Evolutionary conservation across 2,329 filamentous ascomycete genomes (phyloP), one percentile per base, ranked within the genome.

Genomic region (Cercospora sp.): DNA sequence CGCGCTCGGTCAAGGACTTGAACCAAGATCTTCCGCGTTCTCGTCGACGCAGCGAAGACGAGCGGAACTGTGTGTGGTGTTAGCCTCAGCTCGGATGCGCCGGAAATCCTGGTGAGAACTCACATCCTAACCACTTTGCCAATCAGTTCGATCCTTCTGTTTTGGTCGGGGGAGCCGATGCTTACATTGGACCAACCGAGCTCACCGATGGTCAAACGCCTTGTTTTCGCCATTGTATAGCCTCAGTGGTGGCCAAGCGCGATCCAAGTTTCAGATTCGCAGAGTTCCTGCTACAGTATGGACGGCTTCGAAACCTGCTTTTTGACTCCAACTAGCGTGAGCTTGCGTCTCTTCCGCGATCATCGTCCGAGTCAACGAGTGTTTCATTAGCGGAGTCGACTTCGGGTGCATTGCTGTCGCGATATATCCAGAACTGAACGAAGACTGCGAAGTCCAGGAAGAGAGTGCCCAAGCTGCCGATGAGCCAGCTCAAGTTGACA

Each of bases 381-480:
- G 59, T 45, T 28, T 70, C 65, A 40, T 60, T 66, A 5, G 72
- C 73, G 7, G 61, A 57, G 34, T 21, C 32, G 5, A 69, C 55
- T 16, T 40, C 71, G 34, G 72, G 72, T 10, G 45, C 66, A n/a
- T 66, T 63, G n/a, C 60, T 73, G 6, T 76, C 81, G 72, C 84
- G 86, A 79, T 98, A 98, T 76, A 97, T 79, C 78, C 96, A 97
- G 78, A 97, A 97, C 80, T 98, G 94, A 10, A 88, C 87, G 80
- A 97, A 97, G 3, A 98, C 95, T 30, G 86, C 88, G 78, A 94
- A 84, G 80, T 98, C 95, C 71, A 98, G 81, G 65, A 95, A 81
- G 66, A 98, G 82, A 2, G 94, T 97, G 0, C 96, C 93, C 60
- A 95, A 84, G 78, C 94, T 97, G 1, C 95, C 95, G 3, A 93